Percentiles rank a stretch among this genome's conserved stretches.
phyloP scores from a whole-genome alignment of 257 asterid species.

The Fraxinus pennsylvanica region DNA sequence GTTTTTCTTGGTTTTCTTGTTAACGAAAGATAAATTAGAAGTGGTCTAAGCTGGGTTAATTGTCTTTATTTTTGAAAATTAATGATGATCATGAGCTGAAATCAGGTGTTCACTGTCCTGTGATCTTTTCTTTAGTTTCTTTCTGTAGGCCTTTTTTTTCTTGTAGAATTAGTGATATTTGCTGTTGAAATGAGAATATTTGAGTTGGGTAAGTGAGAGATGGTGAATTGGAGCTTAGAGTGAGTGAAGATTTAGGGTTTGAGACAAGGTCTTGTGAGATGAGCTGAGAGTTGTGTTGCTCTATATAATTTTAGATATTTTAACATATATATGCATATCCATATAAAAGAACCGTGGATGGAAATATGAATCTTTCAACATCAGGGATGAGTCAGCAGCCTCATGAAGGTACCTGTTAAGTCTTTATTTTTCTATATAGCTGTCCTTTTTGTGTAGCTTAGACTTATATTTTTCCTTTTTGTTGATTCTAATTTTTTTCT shows the following conservation, averaged over 20 bases:
- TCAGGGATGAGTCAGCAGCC: constrained; percentile 64
- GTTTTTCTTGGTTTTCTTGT: constrained; percentile 29
- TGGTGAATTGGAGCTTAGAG: constrained; percentile 24
- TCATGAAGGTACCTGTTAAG: constrained; percentile 49
- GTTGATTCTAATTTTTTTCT: constrained; percentile 28
- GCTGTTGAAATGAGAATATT: constrained; percentile 23
- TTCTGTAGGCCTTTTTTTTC: constrained; percentile 17
- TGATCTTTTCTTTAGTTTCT: not conserved
- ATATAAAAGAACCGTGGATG: constrained; percentile 29
- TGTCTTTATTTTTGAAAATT: constrained; percentile 6
- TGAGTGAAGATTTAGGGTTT: constrained; percentile 31
- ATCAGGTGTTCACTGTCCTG: not conserved
- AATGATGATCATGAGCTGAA: constrained; percentile 20
- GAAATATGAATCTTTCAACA: constrained; percentile 61
- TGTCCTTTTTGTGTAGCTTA: constrained; percentile 23
- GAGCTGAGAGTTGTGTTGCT: constrained; percentile 24
- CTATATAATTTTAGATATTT: constrained; percentile 2
- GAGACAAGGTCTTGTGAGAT: constrained; percentile 34
- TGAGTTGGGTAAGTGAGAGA: constrained; percentile 22
- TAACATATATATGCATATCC: not conserved
- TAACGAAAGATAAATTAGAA: constrained; percentile 14
- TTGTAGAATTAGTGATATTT: constrained; percentile 16
- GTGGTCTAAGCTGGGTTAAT: constrained; percentile 27
- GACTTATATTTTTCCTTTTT: constrained; percentile 22
- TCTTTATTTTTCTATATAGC: not conserved